Base-by-base conservation (phyloP, 1,139 yeast species). In the Scheffersomyces segobiensis region DNA sequence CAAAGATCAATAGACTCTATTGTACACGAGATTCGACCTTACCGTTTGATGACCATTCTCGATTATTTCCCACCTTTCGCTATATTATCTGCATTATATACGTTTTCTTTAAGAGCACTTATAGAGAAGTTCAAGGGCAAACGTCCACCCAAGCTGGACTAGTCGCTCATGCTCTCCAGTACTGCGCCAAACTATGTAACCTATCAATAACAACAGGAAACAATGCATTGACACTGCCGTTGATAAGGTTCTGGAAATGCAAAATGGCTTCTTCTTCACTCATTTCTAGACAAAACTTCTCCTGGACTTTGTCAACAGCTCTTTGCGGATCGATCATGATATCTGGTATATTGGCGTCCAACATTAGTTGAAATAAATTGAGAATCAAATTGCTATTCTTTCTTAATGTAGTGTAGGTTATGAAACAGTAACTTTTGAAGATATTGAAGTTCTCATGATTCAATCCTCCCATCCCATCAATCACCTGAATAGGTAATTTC, bases 391-490 rank as follows among this genome's bases (percentile, higher is more conserved):
- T 93, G 52, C 97, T 91, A 65, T 93, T 92, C 71, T 93, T 91
- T 59, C 99, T 80, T 62, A 96, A 78, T 1, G 97, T 93, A 10
- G 95, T 91, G 71, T 93, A 96, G 0, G 98, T 92, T 26, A 96
- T 95, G 73, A 93, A 96, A 71, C 99, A 96, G 74, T 93, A 93
- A 70, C 91, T 91, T 65, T 96, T 86, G 74, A 96, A 96, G 61
- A 89, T 86, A 64, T 87, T 86, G 73, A 91, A 96, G 72, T 93
- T 93, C 52, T 89, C 89, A 56, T 95, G 93, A 58, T 85, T 82
- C 53, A 91, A 83, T 0, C 98, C 99, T 1, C 99, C 99, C 95
- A 96, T 95, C 0, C 98, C 99, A 63, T 95, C 99, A 52, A 96
- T 91, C 22, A 96, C 91, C 73, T 96, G 99, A 54, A 96, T 95